Evolutionary conservation across 2,329 filamentous ascomycete species (phyloP).

Genomic region (Pseudogymnoascus sp.): DNA sequence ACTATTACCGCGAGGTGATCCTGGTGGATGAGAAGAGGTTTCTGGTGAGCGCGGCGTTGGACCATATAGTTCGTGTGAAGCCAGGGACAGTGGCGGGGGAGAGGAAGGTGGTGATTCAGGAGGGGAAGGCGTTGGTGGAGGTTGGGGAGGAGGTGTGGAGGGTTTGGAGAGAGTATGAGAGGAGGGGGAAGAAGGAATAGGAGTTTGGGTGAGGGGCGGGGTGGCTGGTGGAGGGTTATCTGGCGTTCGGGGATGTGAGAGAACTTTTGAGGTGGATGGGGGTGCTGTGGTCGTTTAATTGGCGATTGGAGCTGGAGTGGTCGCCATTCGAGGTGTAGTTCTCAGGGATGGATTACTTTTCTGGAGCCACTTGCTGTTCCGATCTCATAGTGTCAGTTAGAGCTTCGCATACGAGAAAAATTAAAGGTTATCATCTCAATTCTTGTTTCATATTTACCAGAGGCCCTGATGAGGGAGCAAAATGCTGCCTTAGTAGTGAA

Average conservation of each 20-base stretch:
- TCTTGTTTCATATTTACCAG: not conserved
- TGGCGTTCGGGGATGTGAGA: not conserved
- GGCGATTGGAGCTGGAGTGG: not conserved
- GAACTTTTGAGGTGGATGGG: not conserved
- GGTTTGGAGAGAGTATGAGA: slow-evolving; percentile 21
- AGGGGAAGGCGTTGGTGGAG: slow-evolving; percentile 17
- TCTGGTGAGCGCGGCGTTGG: slow-evolving; percentile 16
- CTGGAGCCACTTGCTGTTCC: not conserved
- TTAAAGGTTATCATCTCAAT: not conserved
- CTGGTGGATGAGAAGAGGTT: slow-evolving; percentile 13
- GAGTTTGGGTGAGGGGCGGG: not conserved
- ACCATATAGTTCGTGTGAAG: slow-evolving; percentile 16
- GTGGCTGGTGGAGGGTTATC: not conserved
- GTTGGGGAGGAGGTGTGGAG: slow-evolving; percentile 17
- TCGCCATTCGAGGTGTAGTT: not conserved
- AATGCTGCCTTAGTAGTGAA: not conserved
- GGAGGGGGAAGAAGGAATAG: slow-evolving; percentile 5
- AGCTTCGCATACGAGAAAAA: not conserved
- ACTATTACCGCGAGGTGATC: slow-evolving; percentile 20
- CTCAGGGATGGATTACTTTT: not conserved
- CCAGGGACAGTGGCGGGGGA: slow-evolving; percentile 15
- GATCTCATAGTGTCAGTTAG: not conserved
- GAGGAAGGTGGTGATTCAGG: slow-evolving; percentile 18
- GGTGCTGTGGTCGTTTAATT: too few relatives aligned
- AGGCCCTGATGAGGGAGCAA: not conserved